Percentiles rank a stretch among this genome's conserved stretches.
Evolutionary conservation across 2,329 filamentous ascomycete species (phyloP).

Genomic region (Penicillium rolfsii): DNA sequence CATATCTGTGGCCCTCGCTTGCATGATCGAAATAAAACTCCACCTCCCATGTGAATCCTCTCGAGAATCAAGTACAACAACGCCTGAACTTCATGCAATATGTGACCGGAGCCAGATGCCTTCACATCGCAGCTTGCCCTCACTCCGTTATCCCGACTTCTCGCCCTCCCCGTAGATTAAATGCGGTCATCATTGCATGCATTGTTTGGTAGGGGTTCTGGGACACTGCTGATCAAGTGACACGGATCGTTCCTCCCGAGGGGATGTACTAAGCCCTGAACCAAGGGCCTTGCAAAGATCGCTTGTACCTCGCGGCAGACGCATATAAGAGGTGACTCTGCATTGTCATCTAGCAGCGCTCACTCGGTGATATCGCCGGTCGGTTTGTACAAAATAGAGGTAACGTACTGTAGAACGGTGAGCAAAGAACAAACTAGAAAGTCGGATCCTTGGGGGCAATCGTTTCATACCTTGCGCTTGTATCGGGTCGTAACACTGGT

Average conservation of each 20-base stretch:
- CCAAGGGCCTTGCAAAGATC: background rate
- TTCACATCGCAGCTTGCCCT: background rate
- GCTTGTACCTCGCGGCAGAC: background rate
- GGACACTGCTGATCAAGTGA: background rate
- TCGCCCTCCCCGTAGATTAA: background rate
- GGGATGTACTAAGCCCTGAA: background rate
- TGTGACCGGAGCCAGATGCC: slow-evolving; percentile 6
- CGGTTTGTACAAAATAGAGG: slow-evolving; percentile 96
- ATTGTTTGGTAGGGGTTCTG: background rate
- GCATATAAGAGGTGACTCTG: background rate
- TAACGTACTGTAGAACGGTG: slow-evolving; percentile 69
- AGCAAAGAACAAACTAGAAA: slow-evolving; percentile 5
- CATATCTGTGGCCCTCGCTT: slow-evolving; percentile 9
- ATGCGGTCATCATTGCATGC: background rate
- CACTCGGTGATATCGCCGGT: slow-evolving; percentile 55
- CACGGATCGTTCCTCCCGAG: background rate
- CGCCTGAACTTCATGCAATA: slow-evolving; percentile 21
- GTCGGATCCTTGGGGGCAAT: background rate
- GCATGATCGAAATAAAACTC: slow-evolving; percentile 6
- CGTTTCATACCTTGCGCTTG: slow-evolving; percentile 69
- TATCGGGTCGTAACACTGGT: slow-evolving; percentile 98
- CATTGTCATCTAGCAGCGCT: slow-evolving; percentile 9
- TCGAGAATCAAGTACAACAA: slow-evolving; percentile 10
- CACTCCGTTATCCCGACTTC: background rate
- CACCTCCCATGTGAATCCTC: slow-evolving; percentile 4